Percentiles rank a stretch among this genome's conserved stretches.
Conservation (phyloP, 768 basidiomycete genomes). For the Kwoniella dendrophila region DNA sequence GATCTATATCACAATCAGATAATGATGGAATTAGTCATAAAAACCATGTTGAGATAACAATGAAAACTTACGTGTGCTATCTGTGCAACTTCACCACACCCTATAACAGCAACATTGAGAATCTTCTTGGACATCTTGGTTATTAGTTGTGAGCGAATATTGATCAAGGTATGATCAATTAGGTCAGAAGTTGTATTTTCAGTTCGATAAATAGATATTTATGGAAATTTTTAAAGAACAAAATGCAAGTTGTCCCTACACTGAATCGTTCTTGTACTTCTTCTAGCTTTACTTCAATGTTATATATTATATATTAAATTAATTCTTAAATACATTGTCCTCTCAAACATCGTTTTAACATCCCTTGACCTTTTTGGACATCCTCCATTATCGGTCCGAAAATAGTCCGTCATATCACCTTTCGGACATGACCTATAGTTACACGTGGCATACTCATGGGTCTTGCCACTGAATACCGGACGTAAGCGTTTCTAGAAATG, state of each 20-base stretch:
- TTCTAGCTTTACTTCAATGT: not conserved
- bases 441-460: too few species aligned
- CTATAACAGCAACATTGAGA: constrained; percentile 37
- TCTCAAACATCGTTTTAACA: not conserved
- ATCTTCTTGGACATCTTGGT: constrained; percentile 17
- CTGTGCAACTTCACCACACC: constrained; percentile 39
- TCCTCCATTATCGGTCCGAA: constrained; percentile 13
- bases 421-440: too few species aligned
- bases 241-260: too few species aligned
- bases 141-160: not conserved
- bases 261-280: too few species aligned
- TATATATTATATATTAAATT: not conserved
- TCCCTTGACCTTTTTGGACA: not conserved
- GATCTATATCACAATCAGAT: constrained; percentile 16
- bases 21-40: not conserved
- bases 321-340: not conserved
- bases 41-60: not conserved
- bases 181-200: too few species aligned
- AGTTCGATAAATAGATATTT: too few species aligned
- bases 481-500: too few species aligned
- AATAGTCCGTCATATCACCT: constrained; percentile 8
- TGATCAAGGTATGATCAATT: not conserved
- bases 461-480: too few species aligned
- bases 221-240: too few species aligned
- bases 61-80: constrained; percentile 28